Percentiles rank a stretch among this genome's conserved stretches.
Conservation (phyloP, 140 eudicot genomes). For the Ambrosia hybrid region DNA sequence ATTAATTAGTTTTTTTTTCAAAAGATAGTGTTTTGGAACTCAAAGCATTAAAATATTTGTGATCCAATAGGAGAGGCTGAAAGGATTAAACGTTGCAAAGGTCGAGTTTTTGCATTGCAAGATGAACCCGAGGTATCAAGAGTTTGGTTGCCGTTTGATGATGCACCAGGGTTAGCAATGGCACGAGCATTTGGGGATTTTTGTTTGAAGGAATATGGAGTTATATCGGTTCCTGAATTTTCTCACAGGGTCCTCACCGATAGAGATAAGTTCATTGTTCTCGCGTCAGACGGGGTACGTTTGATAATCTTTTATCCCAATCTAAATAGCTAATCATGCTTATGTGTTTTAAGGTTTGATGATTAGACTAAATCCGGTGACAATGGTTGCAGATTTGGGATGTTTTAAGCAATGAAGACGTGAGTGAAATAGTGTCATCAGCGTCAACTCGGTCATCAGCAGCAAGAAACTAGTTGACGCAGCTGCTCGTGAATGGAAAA, state of each 20-base stretch:
- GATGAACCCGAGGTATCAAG: too few relatives aligned
- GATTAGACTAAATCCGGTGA: neutral
- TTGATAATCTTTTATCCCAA: neutral
- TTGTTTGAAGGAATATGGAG: slow-evolving; percentile 95
- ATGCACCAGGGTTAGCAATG: too few relatives aligned
- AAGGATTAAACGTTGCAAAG: slow-evolving; percentile 81
- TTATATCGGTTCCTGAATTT: slow-evolving; percentile 91
- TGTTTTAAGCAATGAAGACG: slow-evolving; percentile 83
- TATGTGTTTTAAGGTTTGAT: slow-evolving; percentile 5
- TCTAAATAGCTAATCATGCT: neutral
- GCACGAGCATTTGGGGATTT: slow-evolving; percentile 41
- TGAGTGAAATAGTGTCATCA: slow-evolving; percentile 67
- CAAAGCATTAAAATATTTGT: neutral
- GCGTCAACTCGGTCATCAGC: slow-evolving; percentile 75
- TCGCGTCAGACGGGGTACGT: slow-evolving; percentile 97
- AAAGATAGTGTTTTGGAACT: neutral
- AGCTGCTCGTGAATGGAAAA: slow-evolving; percentile 89
- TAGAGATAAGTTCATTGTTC: slow-evolving; percentile 74
- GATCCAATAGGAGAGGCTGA: slow-evolving; percentile 79
- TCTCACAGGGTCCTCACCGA: slow-evolving; percentile 77
- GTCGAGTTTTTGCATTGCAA: too few relatives aligned
- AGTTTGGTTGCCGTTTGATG: too few relatives aligned
- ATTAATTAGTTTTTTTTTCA: neutral
- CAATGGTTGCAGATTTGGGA: slow-evolving; percentile 69
- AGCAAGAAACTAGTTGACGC: slow-evolving; percentile 69